These are phyloP conservation scores for Diplodia scrobiculata DNA, from an alignment of 2,329 filamentous ascomycete genomes.

Conservation along the genomic window DNA sequence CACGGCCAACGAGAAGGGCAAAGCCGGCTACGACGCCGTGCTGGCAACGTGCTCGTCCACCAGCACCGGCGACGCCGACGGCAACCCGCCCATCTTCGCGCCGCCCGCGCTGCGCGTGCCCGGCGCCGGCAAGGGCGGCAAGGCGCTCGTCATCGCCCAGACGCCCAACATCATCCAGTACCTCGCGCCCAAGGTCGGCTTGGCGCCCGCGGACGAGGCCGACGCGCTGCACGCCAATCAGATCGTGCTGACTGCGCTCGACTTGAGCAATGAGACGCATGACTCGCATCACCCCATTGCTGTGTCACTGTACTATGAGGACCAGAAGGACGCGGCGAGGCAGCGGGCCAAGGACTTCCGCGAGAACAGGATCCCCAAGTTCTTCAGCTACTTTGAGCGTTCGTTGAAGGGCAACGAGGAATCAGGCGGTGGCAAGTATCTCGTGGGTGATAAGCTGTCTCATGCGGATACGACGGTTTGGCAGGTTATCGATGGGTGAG, in stretches of 20 bases:
- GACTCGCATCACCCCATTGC: slow-evolving; percentile 75
- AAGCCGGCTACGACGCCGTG: slow-evolving; percentile 58
- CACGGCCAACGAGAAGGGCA: slow-evolving; percentile 51
- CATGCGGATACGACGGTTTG: slow-evolving; percentile 75
- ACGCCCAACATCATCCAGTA: slow-evolving; percentile 74
- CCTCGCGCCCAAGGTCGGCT: slow-evolving; percentile 57
- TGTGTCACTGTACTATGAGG: slow-evolving; percentile 65
- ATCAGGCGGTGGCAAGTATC: slow-evolving; percentile 61
- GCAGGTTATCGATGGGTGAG: slow-evolving; percentile 59
- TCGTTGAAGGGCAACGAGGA: slow-evolving; percentile 62
- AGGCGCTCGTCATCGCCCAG: slow-evolving; percentile 64
- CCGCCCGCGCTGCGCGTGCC: slow-evolving; percentile 64
- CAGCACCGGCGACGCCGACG: slow-evolving; percentile 51
- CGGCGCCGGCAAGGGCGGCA: slow-evolving; percentile 55
- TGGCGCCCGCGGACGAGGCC: slow-evolving; percentile 41
- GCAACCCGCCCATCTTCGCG: slow-evolving; percentile 67
- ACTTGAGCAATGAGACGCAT: slow-evolving; percentile 71
- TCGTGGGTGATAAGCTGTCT: slow-evolving; percentile 66
- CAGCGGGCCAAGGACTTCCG: slow-evolving; percentile 61
- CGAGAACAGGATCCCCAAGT: slow-evolving; percentile 68
- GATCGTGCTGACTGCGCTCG: slow-evolving; percentile 69
- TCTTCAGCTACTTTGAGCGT: slow-evolving; percentile 69
- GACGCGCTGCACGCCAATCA: slow-evolving; percentile 63
- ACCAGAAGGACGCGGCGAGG: slow-evolving; percentile 70
- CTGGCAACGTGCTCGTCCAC: slow-evolving; percentile 52